phyloP scores from a whole-genome alignment of 1,139 yeast species.

The Hemisphaericaspora subhashii region DNA sequence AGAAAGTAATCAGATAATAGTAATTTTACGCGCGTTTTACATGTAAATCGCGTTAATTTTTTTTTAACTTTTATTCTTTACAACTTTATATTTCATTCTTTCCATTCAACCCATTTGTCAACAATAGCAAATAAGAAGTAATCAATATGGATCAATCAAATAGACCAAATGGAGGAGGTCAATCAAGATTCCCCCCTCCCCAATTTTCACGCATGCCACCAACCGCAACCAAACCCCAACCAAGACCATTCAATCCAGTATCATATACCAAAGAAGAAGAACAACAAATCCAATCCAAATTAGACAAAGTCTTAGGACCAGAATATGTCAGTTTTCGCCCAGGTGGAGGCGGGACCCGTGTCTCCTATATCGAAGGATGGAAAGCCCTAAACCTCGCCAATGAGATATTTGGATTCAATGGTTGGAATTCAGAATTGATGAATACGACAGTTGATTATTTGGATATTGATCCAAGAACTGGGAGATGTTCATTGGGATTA shows the following conservation, averaged over 20 bases:
- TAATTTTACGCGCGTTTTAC: too few species aligned
- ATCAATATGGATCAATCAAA: background rate
- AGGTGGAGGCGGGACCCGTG: constrained; percentile 70
- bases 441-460: constrained; percentile 68
- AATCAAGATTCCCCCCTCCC: constrained; percentile 3
- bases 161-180: background rate
- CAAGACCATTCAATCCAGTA: constrained; percentile 23
- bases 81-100: background rate
- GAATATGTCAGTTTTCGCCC: constrained; percentile 83
- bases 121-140: background rate
- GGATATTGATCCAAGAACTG: constrained; percentile 57
- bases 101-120: background rate
- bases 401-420: constrained; percentile 77
- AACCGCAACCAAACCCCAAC: constrained; percentile 5
- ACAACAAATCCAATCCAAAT: constrained; percentile 36
- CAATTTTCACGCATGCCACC: constrained; percentile 4
- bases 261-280: constrained; percentile 44
- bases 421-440: constrained; percentile 75
- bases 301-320: constrained; percentile 78
- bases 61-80: too few species aligned
- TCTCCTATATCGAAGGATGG: constrained; percentile 81
- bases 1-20: too few species aligned
- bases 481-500: constrained; percentile 60
- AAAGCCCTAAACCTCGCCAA: constrained; percentile 76
- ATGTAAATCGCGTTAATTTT: too few species aligned